phyloP scores from a whole-genome alignment of 129 eudicot species.

The Chrysanthemum lavandulifolium region DNA sequence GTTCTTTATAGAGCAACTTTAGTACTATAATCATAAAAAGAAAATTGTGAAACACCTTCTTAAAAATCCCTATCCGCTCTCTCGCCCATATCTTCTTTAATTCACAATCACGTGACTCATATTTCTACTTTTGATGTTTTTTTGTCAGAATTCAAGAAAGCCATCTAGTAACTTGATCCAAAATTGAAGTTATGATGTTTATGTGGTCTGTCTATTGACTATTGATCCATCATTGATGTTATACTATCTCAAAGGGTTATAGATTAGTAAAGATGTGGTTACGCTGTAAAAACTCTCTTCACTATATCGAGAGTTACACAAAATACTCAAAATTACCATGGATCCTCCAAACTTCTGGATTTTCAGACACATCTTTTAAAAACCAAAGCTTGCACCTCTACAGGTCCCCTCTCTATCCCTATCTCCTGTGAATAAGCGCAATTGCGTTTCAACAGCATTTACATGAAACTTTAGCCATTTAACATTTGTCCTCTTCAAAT shows the following conservation, averaged over 20 bases:
- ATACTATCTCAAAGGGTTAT: conserved; percentile 12
- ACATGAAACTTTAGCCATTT: not conserved
- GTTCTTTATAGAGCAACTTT: too few relatives aligned
- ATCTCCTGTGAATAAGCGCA: not conserved
- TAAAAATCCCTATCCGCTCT: too few relatives aligned
- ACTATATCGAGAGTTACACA: conserved; percentile 28
- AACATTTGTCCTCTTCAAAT: not conserved
- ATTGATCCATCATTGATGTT: not conserved
- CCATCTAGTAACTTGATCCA: not conserved
- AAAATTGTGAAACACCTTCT: too few relatives aligned
- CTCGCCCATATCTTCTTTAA: not conserved
- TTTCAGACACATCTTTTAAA: conserved; percentile 49
- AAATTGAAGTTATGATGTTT: not conserved
- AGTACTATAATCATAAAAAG: too few relatives aligned
- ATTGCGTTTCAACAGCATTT: not conserved
- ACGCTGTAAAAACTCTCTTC: conserved; percentile 37
- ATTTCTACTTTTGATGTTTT: not conserved
- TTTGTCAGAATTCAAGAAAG: not conserved
- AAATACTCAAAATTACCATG: conserved; percentile 47
- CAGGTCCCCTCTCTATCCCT: conserved; percentile 51
- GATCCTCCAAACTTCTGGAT: conserved; percentile 48
- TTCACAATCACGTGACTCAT: not conserved
- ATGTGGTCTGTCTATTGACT: not conserved
- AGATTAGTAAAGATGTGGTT: conserved; percentile 43
- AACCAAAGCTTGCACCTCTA: conserved; percentile 66